phyloP scores from a whole-genome alignment of 139 green algal genomes.

The Zygnema cylindricum region DNA sequence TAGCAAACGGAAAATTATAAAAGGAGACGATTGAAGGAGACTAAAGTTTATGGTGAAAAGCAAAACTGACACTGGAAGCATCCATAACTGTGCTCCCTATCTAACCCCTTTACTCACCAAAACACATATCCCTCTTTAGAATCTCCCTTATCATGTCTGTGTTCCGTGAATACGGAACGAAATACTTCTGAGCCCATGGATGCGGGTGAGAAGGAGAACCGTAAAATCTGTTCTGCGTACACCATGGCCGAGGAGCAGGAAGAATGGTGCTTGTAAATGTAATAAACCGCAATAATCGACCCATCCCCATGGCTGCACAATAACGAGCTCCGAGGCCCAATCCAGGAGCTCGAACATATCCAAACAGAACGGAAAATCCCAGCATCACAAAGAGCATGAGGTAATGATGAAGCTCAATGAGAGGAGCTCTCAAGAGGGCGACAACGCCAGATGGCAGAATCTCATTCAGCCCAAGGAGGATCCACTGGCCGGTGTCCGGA shows the following conservation, averaged over 20 bases:
- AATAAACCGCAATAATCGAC: slow-evolving; percentile 38
- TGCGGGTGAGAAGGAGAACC: slow-evolving; percentile 26
- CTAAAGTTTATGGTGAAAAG: too few relatives aligned
- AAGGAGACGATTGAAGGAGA: too few relatives aligned
- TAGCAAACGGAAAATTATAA: too few relatives aligned
- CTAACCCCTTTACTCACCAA: too few relatives aligned
- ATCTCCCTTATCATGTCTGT: slow-evolving; percentile 11
- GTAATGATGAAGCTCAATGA: slow-evolving; percentile 58
- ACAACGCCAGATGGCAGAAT: slow-evolving; percentile 22
- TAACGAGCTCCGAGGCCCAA: slow-evolving; percentile 46
- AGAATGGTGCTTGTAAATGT: slow-evolving; percentile 51
- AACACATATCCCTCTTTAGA: slow-evolving; percentile 27
- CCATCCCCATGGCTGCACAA: slow-evolving; percentile 36
- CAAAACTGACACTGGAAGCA: too few relatives aligned
- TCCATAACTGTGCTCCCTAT: too few relatives aligned
- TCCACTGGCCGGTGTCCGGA: slow-evolving; percentile 48
- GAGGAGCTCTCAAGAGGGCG: slow-evolving; percentile 27
- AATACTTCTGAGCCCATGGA: slow-evolving; percentile 48
- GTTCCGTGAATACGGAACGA: slow-evolving; percentile 33
- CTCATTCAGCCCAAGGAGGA: slow-evolving; percentile 47
- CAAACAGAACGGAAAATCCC: slow-evolving; percentile 57
- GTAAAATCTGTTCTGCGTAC: not conserved
- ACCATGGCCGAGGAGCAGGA: slow-evolving; percentile 55
- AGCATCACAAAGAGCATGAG: slow-evolving; percentile 63
- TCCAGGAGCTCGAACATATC: slow-evolving; percentile 14